Percentiles rank a stretch among this genome's conserved stretches.
Evolutionary conservation across 805 yeast genomes (phyloP).

Genomic region (Saturnispora serradocipensis): DNA sequence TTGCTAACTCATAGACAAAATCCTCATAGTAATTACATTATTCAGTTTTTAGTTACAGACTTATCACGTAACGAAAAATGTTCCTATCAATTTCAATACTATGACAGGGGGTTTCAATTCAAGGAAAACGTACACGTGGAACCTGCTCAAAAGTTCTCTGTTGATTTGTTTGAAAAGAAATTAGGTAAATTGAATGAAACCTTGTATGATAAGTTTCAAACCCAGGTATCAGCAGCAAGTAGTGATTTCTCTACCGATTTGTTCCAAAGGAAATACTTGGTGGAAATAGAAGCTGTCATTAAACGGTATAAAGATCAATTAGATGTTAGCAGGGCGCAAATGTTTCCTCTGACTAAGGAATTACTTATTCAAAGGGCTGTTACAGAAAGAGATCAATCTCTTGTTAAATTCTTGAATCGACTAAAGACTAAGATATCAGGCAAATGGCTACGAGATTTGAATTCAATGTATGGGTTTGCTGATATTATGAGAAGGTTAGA

Average conservation of each 20-base stretch:
- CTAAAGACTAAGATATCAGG: conserved; percentile 11
- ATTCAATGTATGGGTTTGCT: conserved; percentile 10
- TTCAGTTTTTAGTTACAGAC: conserved; percentile 2
- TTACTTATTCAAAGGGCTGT: conserved; percentile 9
- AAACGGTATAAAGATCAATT: conserved; percentile 14
- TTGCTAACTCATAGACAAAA: neutral
- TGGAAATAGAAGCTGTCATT: conserved; percentile 14
- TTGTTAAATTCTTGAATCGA: conserved; percentile 15
- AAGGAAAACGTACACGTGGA: neutral
- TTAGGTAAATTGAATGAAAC: neutral
- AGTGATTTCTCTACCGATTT: conserved; percentile 7
- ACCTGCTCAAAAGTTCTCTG: conserved; percentile 1
- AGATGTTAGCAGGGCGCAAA: conserved; percentile 15
- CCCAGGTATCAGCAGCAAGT: neutral
- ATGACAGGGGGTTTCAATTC: neutral
- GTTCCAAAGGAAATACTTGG: conserved; percentile 13
- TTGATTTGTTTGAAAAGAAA: conserved; percentile 4
- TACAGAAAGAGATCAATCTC: conserved; percentile 8
- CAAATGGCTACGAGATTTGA: conserved; percentile 12
- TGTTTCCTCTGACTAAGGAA: conserved; percentile 9
- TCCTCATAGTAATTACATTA: neutral
- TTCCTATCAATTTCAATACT: neutral
- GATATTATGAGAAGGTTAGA: conserved; percentile 2
- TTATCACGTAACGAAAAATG: conserved; percentile 2
- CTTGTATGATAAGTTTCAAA: neutral